Conservation (phyloP, 148 eudicot genomes). For the Chenopodium album region DNA sequence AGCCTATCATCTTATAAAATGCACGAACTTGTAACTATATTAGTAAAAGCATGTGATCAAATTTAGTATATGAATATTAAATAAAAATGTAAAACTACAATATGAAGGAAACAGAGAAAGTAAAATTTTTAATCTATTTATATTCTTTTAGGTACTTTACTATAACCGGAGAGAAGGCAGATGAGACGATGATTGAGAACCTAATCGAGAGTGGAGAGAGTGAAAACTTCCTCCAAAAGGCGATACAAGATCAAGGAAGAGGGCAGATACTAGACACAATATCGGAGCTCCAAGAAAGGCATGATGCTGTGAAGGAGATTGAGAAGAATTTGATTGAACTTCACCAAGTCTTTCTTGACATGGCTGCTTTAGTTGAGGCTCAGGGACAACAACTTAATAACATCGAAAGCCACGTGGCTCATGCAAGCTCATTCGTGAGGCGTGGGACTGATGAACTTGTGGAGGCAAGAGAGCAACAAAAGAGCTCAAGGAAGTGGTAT, state of each 20-base stretch:
- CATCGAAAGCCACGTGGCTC: conserved; percentile 55
- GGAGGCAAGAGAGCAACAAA: conserved; percentile 53
- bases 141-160: conserved; percentile 24
- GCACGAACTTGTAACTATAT: too few relatives aligned
- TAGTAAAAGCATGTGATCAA: too few relatives aligned
- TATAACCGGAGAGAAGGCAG: conserved; percentile 66
- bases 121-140: not conserved
- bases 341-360: conserved; percentile 70
- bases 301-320: conserved; percentile 64
- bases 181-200: conserved; percentile 55
- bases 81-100: too few relatives aligned
- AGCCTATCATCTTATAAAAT: too few relatives aligned
- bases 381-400: conserved; percentile 51
- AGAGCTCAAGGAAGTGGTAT: conserved; percentile 57
- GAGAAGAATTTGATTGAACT: conserved; percentile 62
- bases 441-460: conserved; percentile 42
- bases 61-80: too few relatives aligned
- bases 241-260: conserved; percentile 74
- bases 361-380: conserved; percentile 67
- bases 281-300: conserved; percentile 74
- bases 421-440: conserved; percentile 53
- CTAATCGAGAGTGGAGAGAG: conserved; percentile 59
- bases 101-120: too few relatives aligned
- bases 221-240: conserved; percentile 57
- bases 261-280: conserved; percentile 64